These are phyloP conservation scores for Metarhizium brunneum DNA, from an alignment of 2,329 filamentous ascomycete species.

Conservation along the genomic window DNA sequence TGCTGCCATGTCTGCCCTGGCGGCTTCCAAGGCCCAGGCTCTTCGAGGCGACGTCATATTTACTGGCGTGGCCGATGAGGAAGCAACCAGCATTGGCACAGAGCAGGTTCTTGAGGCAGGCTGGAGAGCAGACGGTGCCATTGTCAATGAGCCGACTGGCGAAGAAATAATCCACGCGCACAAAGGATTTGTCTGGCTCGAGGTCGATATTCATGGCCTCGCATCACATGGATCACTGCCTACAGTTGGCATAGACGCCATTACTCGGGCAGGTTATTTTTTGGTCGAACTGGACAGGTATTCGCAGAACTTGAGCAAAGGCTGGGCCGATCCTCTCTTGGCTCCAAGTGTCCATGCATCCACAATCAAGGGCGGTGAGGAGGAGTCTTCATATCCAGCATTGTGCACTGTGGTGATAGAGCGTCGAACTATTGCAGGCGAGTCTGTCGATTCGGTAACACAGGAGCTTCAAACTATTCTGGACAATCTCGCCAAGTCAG, in stretches of 20 bases:
- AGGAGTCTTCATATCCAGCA: slow-evolving; percentile 40
- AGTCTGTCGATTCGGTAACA: slow-evolving; percentile 27
- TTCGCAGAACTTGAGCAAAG: slow-evolving; percentile 19
- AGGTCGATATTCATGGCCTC: slow-evolving; percentile 31
- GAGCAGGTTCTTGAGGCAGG: slow-evolving; percentile 39
- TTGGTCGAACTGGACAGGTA: slow-evolving; percentile 34
- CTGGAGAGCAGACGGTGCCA: slow-evolving; percentile 42
- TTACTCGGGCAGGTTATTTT: slow-evolving; percentile 36
- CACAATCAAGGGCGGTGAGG: slow-evolving; percentile 39
- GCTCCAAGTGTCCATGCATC: slow-evolving; percentile 37
- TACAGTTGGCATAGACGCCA: slow-evolving; percentile 39
- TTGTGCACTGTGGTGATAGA: slow-evolving; percentile 39
- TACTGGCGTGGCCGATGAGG: slow-evolving; percentile 44
- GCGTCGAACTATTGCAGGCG: slow-evolving; percentile 35
- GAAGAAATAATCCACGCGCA: slow-evolving; percentile 34
- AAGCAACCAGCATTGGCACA: slow-evolving; percentile 40
- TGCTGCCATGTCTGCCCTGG: slow-evolving; percentile 32
- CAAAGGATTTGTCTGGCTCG: slow-evolving; percentile 40
- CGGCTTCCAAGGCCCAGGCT: slow-evolving; percentile 25
- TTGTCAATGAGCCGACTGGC: slow-evolving; percentile 39
- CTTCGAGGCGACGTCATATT: slow-evolving; percentile 41
- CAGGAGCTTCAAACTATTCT: slow-evolving; percentile 29
- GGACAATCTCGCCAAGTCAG: slow-evolving; percentile 17
- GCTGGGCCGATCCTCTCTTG: slow-evolving; percentile 20
- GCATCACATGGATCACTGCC: slow-evolving; percentile 34